Conservation (phyloP, 2,329 filamentous ascomycete species). For the Dactylellina leptospora region DNA sequence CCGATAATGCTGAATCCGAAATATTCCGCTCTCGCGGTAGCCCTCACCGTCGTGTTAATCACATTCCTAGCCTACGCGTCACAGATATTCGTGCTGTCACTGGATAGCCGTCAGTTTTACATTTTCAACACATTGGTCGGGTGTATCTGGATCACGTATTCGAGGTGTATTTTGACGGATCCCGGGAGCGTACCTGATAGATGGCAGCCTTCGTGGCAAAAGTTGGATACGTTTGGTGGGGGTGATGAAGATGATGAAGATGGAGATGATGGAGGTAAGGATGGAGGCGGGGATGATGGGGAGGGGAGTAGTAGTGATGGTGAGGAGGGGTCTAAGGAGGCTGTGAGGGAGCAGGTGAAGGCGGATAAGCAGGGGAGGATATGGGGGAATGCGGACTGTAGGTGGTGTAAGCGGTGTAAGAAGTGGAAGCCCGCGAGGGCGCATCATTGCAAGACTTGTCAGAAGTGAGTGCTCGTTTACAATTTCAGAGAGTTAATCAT, state of each 20-base stretch:
- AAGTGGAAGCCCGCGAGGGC: slow-evolving; percentile 78
- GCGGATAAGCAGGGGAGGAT: slow-evolving; percentile 35
- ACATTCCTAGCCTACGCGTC: slow-evolving; percentile 75
- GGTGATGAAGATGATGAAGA: slow-evolving; percentile 42
- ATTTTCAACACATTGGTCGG: slow-evolving; percentile 73
- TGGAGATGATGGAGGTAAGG: not conserved
- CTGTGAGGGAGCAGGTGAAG: slow-evolving; percentile 50
- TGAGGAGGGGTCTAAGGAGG: slow-evolving; percentile 50
- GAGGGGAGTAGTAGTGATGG: slow-evolving; percentile 12
- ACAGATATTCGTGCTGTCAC: slow-evolving; percentile 73
- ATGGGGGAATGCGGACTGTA: slow-evolving; percentile 56
- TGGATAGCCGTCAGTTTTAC: slow-evolving; percentile 68
- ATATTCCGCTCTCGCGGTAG: slow-evolving; percentile 70
- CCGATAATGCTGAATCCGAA: slow-evolving; percentile 56
- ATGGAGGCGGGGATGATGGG: slow-evolving; percentile 21
- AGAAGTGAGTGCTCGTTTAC: slow-evolving; percentile 62
- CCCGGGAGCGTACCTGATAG: slow-evolving; percentile 63
- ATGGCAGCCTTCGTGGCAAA: slow-evolving; percentile 58
- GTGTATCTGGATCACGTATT: slow-evolving; percentile 76
- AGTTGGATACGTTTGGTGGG: slow-evolving; percentile 52
- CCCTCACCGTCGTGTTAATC: slow-evolving; percentile 72
- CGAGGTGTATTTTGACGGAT: slow-evolving; percentile 65
- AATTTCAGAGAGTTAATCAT: not conserved
- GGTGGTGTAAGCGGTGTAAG: slow-evolving; percentile 80
- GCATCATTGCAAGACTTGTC: slow-evolving; percentile 82